Percentiles rank a stretch among this genome's conserved stretches.
phyloP scores from a whole-genome alignment of 495 filamentous ascomycete genomes.

The Trichoderma asperelloides region DNA sequence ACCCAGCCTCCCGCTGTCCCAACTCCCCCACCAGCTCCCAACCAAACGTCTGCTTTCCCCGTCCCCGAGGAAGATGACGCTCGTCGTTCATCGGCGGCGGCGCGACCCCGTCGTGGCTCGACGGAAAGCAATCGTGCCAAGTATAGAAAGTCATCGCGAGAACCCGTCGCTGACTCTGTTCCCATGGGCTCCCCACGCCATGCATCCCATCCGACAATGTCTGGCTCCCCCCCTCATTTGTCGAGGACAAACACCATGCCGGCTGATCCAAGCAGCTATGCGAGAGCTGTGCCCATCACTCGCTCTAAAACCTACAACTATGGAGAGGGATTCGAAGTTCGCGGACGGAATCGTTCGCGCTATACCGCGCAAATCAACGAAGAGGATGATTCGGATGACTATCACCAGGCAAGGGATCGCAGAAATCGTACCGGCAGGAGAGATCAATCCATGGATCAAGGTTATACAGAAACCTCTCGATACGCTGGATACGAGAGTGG shows the following conservation, averaged over 20 bases:
- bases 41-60: constrained; percentile 19
- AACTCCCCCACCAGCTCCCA: constrained; percentile 23
- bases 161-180: constrained; percentile 22
- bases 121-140: constrained; percentile 31
- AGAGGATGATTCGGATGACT: constrained; percentile 5
- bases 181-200: background rate
- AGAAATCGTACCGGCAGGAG: background rate
- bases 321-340: background rate
- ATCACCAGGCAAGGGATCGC: constrained; percentile 11
- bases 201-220: background rate
- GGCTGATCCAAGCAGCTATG: background rate
- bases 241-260: constrained; percentile 10
- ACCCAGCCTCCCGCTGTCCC: constrained; percentile 27
- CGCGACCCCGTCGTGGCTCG: constrained; percentile 26
- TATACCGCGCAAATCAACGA: constrained; percentile 2
- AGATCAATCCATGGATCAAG: background rate
- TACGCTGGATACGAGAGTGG: background rate
- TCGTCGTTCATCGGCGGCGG: constrained; percentile 20
- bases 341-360: constrained; percentile 19
- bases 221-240: constrained; percentile 5
- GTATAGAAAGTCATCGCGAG: constrained; percentile 23
- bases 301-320: constrained; percentile 9
- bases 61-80: constrained; percentile 14
- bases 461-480: background rate
- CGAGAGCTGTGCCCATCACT: background rate